Percentiles rank a stretch among this genome's conserved stretches.
These are phyloP conservation scores for Penicillium diatomitis DNA, from an alignment of 495 filamentous ascomycete species.

Conservation along the genomic window DNA sequence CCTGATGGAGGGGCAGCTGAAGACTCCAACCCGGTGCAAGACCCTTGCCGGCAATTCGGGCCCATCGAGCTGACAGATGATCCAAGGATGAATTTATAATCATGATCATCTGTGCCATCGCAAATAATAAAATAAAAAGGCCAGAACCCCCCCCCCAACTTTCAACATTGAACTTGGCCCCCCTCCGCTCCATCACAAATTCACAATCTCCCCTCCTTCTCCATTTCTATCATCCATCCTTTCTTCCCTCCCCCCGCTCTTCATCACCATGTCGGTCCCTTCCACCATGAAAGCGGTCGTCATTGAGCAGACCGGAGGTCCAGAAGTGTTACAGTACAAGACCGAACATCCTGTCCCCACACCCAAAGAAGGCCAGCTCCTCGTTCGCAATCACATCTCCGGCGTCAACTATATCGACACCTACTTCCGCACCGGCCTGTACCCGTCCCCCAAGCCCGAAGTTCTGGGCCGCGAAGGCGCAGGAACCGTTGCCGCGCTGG, in stretches of 20 bases:
- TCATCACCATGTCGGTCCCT: slow-evolving; percentile 38
- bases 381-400: slow-evolving; percentile 77
- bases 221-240: neutral
- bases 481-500: slow-evolving; percentile 50
- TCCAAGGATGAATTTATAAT: no score
- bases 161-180: neutral
- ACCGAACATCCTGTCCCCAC: slow-evolving; percentile 68
- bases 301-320: slow-evolving; percentile 67
- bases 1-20: no score
- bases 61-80: no score
- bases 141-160: no score
- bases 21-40: no score
- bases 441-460: slow-evolving; percentile 65
- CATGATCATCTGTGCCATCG: no score
- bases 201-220: no score
- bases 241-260: slow-evolving; percentile 1
- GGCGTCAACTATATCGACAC: slow-evolving; percentile 85
- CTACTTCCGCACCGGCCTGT: slow-evolving; percentile 88
- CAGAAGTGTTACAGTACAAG: slow-evolving; percentile 67
- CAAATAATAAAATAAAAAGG: no score
- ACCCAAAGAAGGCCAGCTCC: slow-evolving; percentile 59
- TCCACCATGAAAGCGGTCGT: slow-evolving; percentile 68
- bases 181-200: neutral
- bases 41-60: no score
- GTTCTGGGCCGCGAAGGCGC: slow-evolving; percentile 79